Conservation (phyloP, 129 eudicot genomes). For the Chrysanthemum makinoi region DNA sequence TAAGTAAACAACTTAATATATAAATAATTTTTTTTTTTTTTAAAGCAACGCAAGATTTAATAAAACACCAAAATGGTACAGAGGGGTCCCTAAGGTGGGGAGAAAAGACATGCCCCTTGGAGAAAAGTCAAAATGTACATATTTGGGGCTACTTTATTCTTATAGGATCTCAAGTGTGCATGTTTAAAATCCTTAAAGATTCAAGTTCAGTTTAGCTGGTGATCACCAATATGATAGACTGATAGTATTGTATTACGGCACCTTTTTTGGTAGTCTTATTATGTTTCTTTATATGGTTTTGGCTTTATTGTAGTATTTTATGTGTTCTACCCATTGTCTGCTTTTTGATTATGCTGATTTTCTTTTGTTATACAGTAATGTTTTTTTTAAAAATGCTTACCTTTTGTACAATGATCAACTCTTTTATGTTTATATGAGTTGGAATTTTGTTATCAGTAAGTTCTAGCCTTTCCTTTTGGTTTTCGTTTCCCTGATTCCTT, state of each 20-base stretch:
- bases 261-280: not conserved
- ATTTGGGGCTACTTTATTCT: conserved; percentile 16
- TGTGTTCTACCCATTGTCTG: not conserved
- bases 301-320: not conserved
- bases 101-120: conserved; percentile 38
- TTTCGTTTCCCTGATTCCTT: not conserved
- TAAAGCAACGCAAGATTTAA: too few species aligned
- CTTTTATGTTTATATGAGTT: not conserved
- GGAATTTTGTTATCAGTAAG: not conserved
- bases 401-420: conserved; percentile 10
- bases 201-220: conserved; percentile 16
- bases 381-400: not conserved
- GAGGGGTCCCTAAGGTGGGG: conserved; percentile 7
- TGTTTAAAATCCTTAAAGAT: conserved; percentile 8
- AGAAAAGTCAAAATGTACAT: conserved; percentile 31
- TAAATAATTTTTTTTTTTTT: not conserved
- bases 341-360: not conserved
- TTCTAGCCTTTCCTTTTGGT: not conserved
- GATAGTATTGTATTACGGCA: not conserved
- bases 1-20: not conserved
- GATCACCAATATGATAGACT: not conserved
- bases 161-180: conserved; percentile 12
- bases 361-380: not conserved
- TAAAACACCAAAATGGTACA: too few species aligned
- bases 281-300: not conserved